phyloP scores from a whole-genome alignment of 306 rosid species.

The Prinsepia uniflora region DNA sequence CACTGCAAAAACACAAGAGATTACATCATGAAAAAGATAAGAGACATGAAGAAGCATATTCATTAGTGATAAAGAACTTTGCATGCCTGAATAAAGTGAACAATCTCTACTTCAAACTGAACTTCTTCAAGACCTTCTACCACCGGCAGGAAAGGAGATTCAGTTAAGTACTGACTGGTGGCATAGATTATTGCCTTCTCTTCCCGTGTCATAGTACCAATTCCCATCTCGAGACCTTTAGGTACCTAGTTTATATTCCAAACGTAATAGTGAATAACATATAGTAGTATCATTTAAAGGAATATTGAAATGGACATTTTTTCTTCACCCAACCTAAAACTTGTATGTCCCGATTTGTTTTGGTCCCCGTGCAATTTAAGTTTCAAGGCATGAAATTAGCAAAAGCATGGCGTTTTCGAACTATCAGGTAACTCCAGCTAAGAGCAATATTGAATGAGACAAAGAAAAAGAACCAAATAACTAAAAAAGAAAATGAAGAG shows the following conservation, averaged over 20 bases:
- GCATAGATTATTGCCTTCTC: slow-evolving; percentile 86
- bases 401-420: not conserved
- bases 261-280: not conserved
- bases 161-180: slow-evolving; percentile 60
- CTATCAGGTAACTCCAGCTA: not conserved
- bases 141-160: slow-evolving; percentile 62
- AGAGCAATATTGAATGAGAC: not conserved
- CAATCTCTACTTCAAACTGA: slow-evolving; percentile 88
- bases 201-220: slow-evolving; percentile 80
- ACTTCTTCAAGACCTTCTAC: slow-evolving; percentile 72
- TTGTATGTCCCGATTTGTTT: not conserved
- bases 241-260: slow-evolving; percentile 60
- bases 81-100: slow-evolving; percentile 86
- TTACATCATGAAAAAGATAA: not conserved
- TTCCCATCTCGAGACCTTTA: slow-evolving; percentile 95
- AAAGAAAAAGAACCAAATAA: not conserved
- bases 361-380: not conserved
- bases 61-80: slow-evolving; percentile 18
- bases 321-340: not conserved
- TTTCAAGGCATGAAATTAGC: not conserved
- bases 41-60: slow-evolving; percentile 11
- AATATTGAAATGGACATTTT: not conserved
- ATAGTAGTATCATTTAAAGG: not conserved
- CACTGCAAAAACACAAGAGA: not conserved
- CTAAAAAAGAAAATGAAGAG: slow-evolving; percentile 9